Conservation (phyloP, 306 rosid genomes). For the Begonia peltatifolia region DNA sequence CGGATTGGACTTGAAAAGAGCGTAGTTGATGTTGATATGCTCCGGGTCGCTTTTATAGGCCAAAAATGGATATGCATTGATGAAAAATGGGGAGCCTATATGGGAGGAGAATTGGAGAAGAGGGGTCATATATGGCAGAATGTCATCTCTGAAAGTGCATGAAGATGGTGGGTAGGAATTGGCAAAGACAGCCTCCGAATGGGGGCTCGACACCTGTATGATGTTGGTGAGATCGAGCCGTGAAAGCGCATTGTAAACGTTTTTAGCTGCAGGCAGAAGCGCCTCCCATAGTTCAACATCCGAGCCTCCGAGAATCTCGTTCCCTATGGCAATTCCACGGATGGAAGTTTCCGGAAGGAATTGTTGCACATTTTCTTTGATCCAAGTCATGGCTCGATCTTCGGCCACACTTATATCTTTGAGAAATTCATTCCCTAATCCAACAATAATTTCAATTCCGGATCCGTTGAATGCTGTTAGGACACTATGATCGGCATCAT, state of each 20-base stretch:
- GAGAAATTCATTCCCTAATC: slow-evolving; percentile 42
- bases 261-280: slow-evolving; percentile 57
- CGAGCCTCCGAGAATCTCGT: slow-evolving; percentile 57
- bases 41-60: slow-evolving; percentile 79
- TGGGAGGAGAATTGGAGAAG: slow-evolving; percentile 64
- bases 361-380: slow-evolving; percentile 67
- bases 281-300: slow-evolving; percentile 51
- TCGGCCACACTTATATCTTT: slow-evolving; percentile 48
- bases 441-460: slow-evolving; percentile 42
- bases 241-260: slow-evolving; percentile 44
- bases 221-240: slow-evolving; percentile 26
- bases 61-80: slow-evolving; percentile 86
- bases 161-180: slow-evolving; percentile 80
- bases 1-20: slow-evolving; percentile 45
- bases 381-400: slow-evolving; percentile 80
- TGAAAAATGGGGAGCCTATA: slow-evolving; percentile 65
- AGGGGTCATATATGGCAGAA: slow-evolving; percentile 53
- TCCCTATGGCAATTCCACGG: slow-evolving; percentile 67
- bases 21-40: slow-evolving; percentile 69
- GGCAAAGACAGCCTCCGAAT: slow-evolving; percentile 83
- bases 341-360: slow-evolving; percentile 63
- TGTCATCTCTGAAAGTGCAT: slow-evolving; percentile 59
- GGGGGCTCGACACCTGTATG: slow-evolving; percentile 74
- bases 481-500: slow-evolving; percentile 52
- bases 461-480: slow-evolving; percentile 75